Evolutionary conservation across 1,139 yeast genomes (phyloP), one percentile per base, ranked within the genome.

Genomic region (Taphrina communis): DNA sequence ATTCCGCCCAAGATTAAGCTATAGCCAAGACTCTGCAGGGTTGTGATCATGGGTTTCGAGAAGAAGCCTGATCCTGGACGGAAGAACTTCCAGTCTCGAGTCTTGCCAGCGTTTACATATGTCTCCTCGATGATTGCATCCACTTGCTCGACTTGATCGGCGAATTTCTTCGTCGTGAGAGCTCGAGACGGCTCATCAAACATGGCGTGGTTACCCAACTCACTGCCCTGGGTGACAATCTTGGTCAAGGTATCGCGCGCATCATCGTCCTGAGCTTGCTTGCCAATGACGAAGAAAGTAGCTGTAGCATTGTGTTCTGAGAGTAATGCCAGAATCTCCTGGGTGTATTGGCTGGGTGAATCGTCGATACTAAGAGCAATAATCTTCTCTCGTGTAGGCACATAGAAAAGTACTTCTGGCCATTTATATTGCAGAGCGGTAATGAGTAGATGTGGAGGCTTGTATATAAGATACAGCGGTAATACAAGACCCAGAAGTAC

Each of bases 281-380:
- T 17, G 21, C 69, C 69, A 41, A 66, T 66, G 42, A 58, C 41
- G 38, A 66, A 66, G 51, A 66, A 66, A 11, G 69, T 66, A 8
- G 65, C 69, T 11, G 42, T 48, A 31, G 63, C 63, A n/a, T 51
- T 36, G 31, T 65, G 12, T 21, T 57, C 41, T 79, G 94, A 74
- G 83, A 97, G 71, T 84, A 86, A 72, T 85, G 94, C 44, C 87
- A 92, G 9, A 98, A 94, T 78, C 97, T 93, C 19, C 81, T 97
- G 72, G 85, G 86, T 66, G 81, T 93, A 1, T 80, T 93, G 70
- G 87, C 96, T 6, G 80, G 94, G 73, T 86, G 91, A 74, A 82
- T 83, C 73, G 97, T 68, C 67, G 12, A 68, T 62, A 25, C 63
- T 68, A 35, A 65, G 25, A n/a, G 68, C 68, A 19, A 65, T 38